Evolutionary conservation across 108 stramenopile species (phyloP), one percentile per base, ranked within the genome.

Genomic region (Seminavis robusta): DNA sequence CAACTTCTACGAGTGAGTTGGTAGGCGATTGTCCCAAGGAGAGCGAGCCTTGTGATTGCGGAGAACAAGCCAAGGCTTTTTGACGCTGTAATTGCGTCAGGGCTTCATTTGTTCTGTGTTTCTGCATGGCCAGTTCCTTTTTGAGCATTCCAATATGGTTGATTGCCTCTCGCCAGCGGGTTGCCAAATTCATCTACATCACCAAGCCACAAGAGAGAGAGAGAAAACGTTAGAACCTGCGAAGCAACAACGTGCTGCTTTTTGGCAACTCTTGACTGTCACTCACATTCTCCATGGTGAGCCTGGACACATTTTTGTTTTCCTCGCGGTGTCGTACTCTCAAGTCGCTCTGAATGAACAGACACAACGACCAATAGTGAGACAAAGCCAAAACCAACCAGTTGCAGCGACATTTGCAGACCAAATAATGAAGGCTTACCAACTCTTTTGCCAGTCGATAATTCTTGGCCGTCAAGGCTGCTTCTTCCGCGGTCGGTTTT

Each of bases 361-460:
- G 0, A 21, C n/a, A n/a, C n/a, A n/a, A n/a, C n/a, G n/a, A n/a
- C n/a, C n/a, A n/a, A n/a, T n/a, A n/a, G n/a, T n/a, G 2, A 10
- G 3, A 55, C 10, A 55, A 51, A 47, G 13, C 44, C 16, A 45
- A 45, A 11, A 40, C 28, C 0, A 52, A 39, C 23, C 9, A 19
- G 33, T 34, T 15, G 20, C 6, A n/a, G 4, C 7, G 3, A 36
- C 17, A 34, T 51, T 26, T 9, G 10, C 6, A 51, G 9, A 16
- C 9, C 11, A 51, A 31, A 51, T n/a, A 31, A 51, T 15, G 9
- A 51, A 10, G 30, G 11, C 84, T 19, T 60, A 83, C 80, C 78
- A 89, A 68, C 51, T 89, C 88, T 47, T 85, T 89, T n/a, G 88
- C 88, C 68, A 89, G 57, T 31, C 83, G 75, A 68, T 85, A 82